phyloP scores from a whole-genome alignment of 2,329 filamentous ascomycete species.

The Monilinia fructicola region DNA sequence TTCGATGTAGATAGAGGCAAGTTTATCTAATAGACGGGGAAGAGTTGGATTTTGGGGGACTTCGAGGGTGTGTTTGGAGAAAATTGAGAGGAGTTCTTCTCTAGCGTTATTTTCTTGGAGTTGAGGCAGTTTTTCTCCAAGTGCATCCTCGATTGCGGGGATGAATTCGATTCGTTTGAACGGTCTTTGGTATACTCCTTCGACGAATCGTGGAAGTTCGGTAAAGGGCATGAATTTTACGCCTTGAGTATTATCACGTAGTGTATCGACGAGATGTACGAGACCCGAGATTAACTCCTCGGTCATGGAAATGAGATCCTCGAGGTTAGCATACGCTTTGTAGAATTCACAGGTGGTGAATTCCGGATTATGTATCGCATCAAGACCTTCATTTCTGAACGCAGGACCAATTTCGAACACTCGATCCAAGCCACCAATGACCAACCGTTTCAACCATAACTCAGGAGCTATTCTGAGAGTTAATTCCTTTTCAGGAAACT shows the following conservation, averaged over 20 bases:
- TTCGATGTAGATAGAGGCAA: constrained; percentile 76
- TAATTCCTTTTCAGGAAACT: constrained; percentile 69
- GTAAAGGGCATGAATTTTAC: constrained; percentile 26
- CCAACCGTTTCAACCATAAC: constrained; percentile 88
- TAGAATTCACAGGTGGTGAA: constrained; percentile 99
- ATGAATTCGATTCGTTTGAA: constrained; percentile 79
- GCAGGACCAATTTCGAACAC: constrained; percentile 92
- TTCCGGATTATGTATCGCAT: constrained; percentile 92
- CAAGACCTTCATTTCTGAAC: constrained; percentile 91
- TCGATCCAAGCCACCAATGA: constrained; percentile 82
- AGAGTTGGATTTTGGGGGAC: constrained; percentile 56
- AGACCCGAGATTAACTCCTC: constrained; percentile 67
- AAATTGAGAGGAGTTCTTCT: constrained; percentile 56
- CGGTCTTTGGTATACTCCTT: constrained; percentile 51
- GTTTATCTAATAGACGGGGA: constrained; percentile 75
- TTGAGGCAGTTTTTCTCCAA: constrained; percentile 49
- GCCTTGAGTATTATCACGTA: constrained; percentile 48
- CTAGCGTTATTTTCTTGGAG: constrained; percentile 53
- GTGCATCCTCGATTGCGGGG: constrained; percentile 68
- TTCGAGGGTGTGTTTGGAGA: constrained; percentile 49
- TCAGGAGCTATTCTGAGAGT: constrained; percentile 89
- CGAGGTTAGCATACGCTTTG: constrained; percentile 75
- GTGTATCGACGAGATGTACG: constrained; percentile 50
- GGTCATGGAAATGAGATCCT: constrained; percentile 73
- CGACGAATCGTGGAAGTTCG: constrained; percentile 49